Evolutionary conservation across 148 eudicot genomes (phyloP), one percentile per base, ranked within the genome.

Genomic region (Nepenthes mirabilis): DNA sequence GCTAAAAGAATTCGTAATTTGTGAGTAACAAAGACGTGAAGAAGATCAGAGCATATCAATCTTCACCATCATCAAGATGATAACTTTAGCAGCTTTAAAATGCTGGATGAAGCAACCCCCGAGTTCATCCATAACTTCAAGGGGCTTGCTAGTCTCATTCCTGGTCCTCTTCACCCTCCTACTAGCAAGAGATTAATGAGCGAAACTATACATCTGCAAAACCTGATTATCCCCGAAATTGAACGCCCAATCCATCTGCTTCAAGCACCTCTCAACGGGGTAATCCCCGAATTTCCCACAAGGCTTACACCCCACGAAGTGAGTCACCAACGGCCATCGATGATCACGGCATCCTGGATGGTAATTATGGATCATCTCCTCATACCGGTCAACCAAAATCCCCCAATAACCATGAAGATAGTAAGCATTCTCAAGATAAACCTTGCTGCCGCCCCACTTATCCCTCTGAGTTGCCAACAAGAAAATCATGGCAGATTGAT

Each of bases 361-460:
- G 67, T 77, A 70, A 36, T 69, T 80, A 66, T 74, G 78, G 4
- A 84, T 80, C 74, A 67, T 72, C 66, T 82, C 90, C 68, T 84
- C 95, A 33, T 79, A 87, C 49, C 65, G 63, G 60, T 84, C 90
- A 36, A 84, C 95, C 54, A 87, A 76, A 34, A 82, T 84, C 13
- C 82, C 91, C 91, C 95, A 88, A 54, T 76, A 84, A 2, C 95
- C 95, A 47, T 88, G 91, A 5, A 88, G 63, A 70, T 82, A 84
- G 43, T 84, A 88, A 1, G 73, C 65, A 62, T 57, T 88, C 73
- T 88, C 95, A 13, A 88, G 66, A 68, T 82, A 88, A 4, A 88
- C 95, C 62, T 82, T 88, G 0, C 73, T 88, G 0, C 73, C 76
- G 33, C 83, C 87, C 95, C 88, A 84, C 76, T 59, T 77, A 34